Evolutionary conservation across 169 alveolate genomes (phyloP), one percentile per base, ranked within the genome.

Genomic region (Theileria luwenshuni): DNA sequence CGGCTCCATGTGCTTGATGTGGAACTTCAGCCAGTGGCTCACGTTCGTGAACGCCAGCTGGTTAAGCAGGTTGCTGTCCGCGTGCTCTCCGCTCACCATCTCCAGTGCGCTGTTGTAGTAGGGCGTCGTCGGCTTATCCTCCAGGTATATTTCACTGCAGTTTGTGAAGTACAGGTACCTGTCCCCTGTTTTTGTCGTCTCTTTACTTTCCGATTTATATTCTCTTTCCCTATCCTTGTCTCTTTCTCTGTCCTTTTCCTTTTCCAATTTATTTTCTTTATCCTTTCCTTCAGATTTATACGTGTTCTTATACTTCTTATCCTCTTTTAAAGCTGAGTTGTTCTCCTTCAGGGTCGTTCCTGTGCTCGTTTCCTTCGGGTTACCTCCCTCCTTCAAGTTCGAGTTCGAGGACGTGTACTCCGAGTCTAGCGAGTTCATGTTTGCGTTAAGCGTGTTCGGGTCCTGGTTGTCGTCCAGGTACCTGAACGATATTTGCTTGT

Each of bases 21-120:
- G 93, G 77, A 88, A 90, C 77, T 92, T 92, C 32, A 92, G 83
- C 95, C 95, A 92, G 58, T 90, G 90, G 42, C 93, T 86, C 15
- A 92, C 77, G 79, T 92, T 86, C 15, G 95, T 92, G 35, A 92
- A 56, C 7, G 95, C 88, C 43, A 92, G 80, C 47, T 92, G 95
- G 65, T 92, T 92, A 7, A 92, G 81, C 32, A 92, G 77, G 42
- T 84, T 77, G 30, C 86, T 83, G 33, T 90, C 92, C 1, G 94
- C 94, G 51, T 86, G 93, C 62, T 89, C 93, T 1, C 95, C 95
- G 23, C 92, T 84, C 38, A 87, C 77, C 83, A 74, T 74, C 45
- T 87, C 90, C 45, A 84, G 69, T 13, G 90, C 74, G 52, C 77
- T 60, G 68, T 54, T 59, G 56, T 74, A 81, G 60, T 81, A 81